Base-by-base conservation (phyloP, 2,329 filamentous ascomycete species). In the Celoporthe dispersa region DNA sequence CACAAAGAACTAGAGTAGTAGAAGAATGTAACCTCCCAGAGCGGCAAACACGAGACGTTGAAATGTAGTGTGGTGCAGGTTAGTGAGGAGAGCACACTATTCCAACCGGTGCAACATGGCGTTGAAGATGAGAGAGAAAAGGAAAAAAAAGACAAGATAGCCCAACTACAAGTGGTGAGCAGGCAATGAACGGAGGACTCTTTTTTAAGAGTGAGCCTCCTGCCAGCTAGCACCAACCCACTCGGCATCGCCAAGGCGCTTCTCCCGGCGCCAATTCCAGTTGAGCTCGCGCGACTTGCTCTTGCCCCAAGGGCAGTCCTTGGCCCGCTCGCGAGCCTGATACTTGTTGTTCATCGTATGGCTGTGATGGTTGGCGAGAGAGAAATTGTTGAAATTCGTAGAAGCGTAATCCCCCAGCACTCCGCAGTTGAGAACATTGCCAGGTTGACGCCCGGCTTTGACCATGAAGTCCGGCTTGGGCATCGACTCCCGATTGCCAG, bases 191-290 rank as follows among this genome's bases (percentile, higher is more conserved):
- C 62, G 73, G 71, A 73, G 72, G 73, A 75, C 72, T 74, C 74
- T 74, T 44, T 33, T 35, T 63, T 48, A 80, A 75, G 80, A 83
- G 74, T 81, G 79, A 77, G 80, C 81, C 75, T 90, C 90, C 81
- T 92, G 90, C 90, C 93, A 97, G 83, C 92, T 72, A 65, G 70
- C 93, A 85, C 94, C 94, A 90, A 97, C 93, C 91, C 95, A 97
- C 89, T 97, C 94, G 85, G 94, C 83, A 78, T 95, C 92, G 78
- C 90, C 91, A 80, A 93, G 81, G 75, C 86, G 87, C 77, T 83
- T 84, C 73, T 91, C 90, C 77, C 87, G 84, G 77, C 87, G 87
- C 86, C 87, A 88, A 73, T 82, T 81, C 79, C 77, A 80, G 72
- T 87, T 87, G 83, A 84, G 85, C 80, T 89, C 87, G 82, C 87